These are phyloP conservation scores for Moricandia arvensis DNA, from an alignment of 345 rosid genomes.

Conservation along the genomic window DNA sequence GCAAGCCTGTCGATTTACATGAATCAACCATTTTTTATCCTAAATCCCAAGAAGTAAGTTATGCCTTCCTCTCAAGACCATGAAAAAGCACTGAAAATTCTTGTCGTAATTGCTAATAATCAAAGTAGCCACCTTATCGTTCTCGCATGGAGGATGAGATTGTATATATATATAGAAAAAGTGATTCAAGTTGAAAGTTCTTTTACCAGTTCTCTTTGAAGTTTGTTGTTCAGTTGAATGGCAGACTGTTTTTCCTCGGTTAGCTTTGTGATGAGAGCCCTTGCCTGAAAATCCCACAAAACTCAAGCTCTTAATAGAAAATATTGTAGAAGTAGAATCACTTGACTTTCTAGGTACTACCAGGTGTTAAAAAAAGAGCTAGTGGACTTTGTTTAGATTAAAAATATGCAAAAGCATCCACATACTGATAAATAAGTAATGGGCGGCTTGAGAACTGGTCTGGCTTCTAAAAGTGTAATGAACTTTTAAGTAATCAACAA, in stretches of 20 bases:
- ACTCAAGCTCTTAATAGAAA: not conserved
- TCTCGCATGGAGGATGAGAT: constrained; percentile 5
- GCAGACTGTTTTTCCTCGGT: constrained; percentile 58
- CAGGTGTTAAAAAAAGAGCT: not conserved
- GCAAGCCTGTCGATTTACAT: not conserved
- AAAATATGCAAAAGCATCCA: not conserved
- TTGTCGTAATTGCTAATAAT: not conserved
- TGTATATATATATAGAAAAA: not conserved
- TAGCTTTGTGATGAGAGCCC: constrained; percentile 55
- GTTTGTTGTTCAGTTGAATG: constrained; percentile 52
- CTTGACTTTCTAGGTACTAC: not conserved
- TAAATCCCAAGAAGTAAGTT: not conserved
- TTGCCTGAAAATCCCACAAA: constrained; percentile 44
- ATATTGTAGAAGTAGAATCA: constrained; percentile 4
- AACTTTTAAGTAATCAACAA: constrained; percentile 24
- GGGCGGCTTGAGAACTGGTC: not conserved
- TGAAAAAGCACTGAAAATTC: not conserved
- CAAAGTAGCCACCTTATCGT: not conserved
- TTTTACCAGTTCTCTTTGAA: constrained; percentile 72
- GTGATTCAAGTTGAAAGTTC: not conserved
- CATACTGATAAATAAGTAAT: constrained; percentile 2
- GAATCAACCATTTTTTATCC: not conserved
- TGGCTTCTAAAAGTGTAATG: constrained; percentile 5
- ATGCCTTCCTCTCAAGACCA: not conserved
- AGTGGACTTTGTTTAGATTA: not conserved